These are phyloP conservation scores for Diplotaxis tenuifolia DNA, from an alignment of 345 rosid genomes.

Conservation along the genomic window DNA sequence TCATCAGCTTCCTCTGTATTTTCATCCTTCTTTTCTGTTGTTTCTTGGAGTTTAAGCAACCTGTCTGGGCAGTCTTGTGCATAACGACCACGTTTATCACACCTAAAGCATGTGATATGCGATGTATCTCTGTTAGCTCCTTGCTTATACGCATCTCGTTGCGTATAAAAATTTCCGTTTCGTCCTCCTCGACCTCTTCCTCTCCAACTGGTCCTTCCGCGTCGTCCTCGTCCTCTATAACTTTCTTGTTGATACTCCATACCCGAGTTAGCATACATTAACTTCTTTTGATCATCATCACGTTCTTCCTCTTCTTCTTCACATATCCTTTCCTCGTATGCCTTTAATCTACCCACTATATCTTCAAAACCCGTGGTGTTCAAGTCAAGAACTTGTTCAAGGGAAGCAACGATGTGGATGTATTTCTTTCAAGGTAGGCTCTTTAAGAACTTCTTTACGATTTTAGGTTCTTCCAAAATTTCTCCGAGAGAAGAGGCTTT, in stretches of 20 bases:
- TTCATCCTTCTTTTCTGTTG: neutral
- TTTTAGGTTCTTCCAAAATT: neutral
- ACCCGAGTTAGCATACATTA: neutral
- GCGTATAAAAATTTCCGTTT: neutral
- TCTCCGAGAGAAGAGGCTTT: neutral
- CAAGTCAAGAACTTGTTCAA: neutral
- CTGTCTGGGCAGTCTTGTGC: neutral
- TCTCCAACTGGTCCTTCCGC: neutral
- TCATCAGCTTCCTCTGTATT: neutral
- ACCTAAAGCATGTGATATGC: neutral
- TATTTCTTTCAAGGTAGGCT: neutral
- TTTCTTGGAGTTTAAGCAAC: neutral
- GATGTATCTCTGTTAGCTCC: neutral
- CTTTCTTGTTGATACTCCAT: neutral
- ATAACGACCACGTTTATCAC: neutral
- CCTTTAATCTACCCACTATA: neutral
- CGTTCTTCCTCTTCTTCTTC: neutral
- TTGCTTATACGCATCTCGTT: neutral
- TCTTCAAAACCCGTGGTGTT: neutral
- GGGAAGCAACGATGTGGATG: neutral
- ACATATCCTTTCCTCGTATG: neutral
- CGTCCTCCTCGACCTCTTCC: neutral
- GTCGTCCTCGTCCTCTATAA: neutral
- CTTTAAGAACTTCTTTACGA: neutral
- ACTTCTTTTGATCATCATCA: neutral